Conservation (phyloP, 495 filamentous ascomycete genomes). For the Lasiosphaeria ovina region DNA sequence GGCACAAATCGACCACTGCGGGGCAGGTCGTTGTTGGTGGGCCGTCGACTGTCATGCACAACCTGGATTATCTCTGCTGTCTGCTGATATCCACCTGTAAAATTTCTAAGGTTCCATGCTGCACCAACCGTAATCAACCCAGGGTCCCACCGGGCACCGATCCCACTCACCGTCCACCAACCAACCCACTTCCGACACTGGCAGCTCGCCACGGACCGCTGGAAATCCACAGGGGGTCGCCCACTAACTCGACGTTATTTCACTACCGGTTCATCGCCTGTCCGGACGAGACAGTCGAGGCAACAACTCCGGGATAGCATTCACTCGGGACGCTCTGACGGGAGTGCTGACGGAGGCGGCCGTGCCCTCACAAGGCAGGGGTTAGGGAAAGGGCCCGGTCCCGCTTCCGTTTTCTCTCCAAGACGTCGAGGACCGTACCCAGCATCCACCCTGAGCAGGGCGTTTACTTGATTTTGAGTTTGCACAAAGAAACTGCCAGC, state of each 20-base stretch:
- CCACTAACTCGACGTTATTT: not conserved
- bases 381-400: not conserved
- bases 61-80: not conserved
- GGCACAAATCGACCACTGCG: no score
- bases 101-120: no score
- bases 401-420: not conserved
- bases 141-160: not conserved
- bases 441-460: no score
- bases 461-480: no score
- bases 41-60: not conserved
- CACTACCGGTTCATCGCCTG: constrained; percentile 7
- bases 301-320: not conserved
- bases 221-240: not conserved
- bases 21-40: no score
- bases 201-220: not conserved
- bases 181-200: not conserved
- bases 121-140: no score
- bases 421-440: no score
- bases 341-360: not conserved
- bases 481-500: no score
- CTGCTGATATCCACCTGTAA: no score
- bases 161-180: not conserved
- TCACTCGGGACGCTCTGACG: not conserved
- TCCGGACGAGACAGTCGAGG: constrained; percentile 2
- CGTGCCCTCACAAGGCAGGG: not conserved